Evolutionary conservation across 2,329 filamentous ascomycete genomes (phyloP).

Genomic region (Ceratocystis smalleyi): DNA sequence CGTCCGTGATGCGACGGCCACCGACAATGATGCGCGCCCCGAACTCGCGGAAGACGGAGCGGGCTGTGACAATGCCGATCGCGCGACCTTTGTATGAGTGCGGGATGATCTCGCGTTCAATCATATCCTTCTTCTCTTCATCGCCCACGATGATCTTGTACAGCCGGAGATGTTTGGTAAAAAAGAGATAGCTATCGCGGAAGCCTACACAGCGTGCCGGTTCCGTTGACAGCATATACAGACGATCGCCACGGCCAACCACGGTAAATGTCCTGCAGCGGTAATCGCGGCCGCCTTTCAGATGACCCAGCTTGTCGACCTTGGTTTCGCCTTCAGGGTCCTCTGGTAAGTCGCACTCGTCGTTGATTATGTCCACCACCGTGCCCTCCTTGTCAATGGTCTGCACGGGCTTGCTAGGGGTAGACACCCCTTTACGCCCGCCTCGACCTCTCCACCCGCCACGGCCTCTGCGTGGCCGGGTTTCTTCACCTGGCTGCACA

Average conservation of each 20-base stretch:
- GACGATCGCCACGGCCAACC: slow-evolving; percentile 60
- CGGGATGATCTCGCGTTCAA: slow-evolving; percentile 86
- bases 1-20: slow-evolving; percentile 70
- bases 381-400: slow-evolving; percentile 90
- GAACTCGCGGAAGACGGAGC: slow-evolving; percentile 94
- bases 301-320: slow-evolving; percentile 74
- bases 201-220: slow-evolving; percentile 94
- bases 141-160: slow-evolving; percentile 98
- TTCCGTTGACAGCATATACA: slow-evolving; percentile 98
- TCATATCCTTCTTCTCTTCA: slow-evolving; percentile 92
- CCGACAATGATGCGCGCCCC: slow-evolving; percentile 88
- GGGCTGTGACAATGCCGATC: slow-evolving; percentile 90
- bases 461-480: slow-evolving; percentile 49
- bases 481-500: slow-evolving; percentile 33
- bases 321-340: slow-evolving; percentile 83
- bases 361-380: slow-evolving; percentile 74
- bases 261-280: slow-evolving; percentile 92
- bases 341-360: slow-evolving; percentile 78
- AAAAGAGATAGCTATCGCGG: slow-evolving; percentile 95
- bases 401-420: slow-evolving; percentile 64
- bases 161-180: slow-evolving; percentile 90
- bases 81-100: slow-evolving; percentile 97
- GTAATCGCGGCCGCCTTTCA: slow-evolving; percentile 77
- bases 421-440: slow-evolving; percentile 51
- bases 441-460: slow-evolving; percentile 56